Evolutionary conservation across 768 basidiomycete genomes (phyloP).

Genomic region (Lactarius hatsudake): DNA sequence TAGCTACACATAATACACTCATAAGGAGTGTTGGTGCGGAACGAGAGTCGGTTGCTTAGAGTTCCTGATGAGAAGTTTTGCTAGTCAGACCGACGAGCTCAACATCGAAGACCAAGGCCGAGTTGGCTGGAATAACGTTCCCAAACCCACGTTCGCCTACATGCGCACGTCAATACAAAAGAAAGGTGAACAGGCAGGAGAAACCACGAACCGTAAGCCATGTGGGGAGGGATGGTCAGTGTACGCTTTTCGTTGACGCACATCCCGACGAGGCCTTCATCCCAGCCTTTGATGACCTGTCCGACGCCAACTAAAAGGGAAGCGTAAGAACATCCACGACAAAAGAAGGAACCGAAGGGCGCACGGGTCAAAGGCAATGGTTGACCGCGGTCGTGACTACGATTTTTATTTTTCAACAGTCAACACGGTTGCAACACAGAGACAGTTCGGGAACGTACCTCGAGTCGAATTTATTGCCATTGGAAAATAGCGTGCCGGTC

Average conservation of each 20-base stretch:
- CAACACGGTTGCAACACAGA: background rate
- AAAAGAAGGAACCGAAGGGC: conserved; percentile 28
- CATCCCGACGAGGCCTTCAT: conserved; percentile 79
- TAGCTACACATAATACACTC: background rate
- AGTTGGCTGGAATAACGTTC: conserved; percentile 69
- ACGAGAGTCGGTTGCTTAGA: conserved; percentile 35
- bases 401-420: background rate
- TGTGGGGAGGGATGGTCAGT: conserved; percentile 75
- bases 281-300: conserved; percentile 86
- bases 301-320: conserved; percentile 60
- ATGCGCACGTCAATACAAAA: background rate
- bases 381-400: conserved; percentile 64
- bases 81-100: conserved; percentile 70
- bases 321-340: background rate
- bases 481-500: conserved; percentile 77
- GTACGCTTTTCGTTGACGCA: conserved; percentile 86
- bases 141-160: conserved; percentile 76
- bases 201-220: conserved; percentile 74
- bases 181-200: background rate
- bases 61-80: conserved; percentile 44
- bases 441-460: conserved; percentile 45
- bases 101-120: conserved; percentile 82
- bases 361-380: conserved; percentile 79
- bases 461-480: conserved; percentile 87
- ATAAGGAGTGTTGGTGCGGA: background rate